Conservation (phyloP, 2,329 filamentous ascomycete genomes). For the Apiospora pterosperma region DNA sequence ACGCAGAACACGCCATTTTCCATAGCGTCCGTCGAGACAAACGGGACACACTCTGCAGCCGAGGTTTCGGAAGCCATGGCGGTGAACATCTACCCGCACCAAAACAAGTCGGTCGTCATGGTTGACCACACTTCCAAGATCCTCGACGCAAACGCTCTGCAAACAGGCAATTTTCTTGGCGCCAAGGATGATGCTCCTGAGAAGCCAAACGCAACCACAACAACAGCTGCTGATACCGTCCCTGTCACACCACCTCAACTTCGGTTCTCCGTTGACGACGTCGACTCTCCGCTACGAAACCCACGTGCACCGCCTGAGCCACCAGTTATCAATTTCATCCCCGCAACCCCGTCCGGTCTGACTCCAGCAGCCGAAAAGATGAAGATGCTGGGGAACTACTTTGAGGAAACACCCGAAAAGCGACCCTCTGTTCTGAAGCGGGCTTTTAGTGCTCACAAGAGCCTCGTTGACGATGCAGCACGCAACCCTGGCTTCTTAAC, state of each 20-base stretch:
- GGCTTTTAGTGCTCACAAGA: constrained; percentile 48
- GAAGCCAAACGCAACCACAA: constrained; percentile 35
- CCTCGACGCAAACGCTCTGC: constrained; percentile 38
- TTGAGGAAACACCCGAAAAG: constrained; percentile 35
- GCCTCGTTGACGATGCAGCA: constrained; percentile 41
- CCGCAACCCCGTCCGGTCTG: constrained; percentile 58
- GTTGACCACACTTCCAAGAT: constrained; percentile 52
- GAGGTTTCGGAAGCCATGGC: constrained; percentile 62
- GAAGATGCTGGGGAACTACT: constrained; percentile 51
- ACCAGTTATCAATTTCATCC: constrained; percentile 56
- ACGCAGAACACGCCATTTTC: constrained; percentile 62
- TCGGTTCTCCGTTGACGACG: constrained; percentile 45
- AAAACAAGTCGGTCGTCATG: constrained; percentile 61
- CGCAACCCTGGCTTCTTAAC: constrained; percentile 41
- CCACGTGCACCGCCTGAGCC: constrained; percentile 56
- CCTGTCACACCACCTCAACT: constrained; percentile 53
- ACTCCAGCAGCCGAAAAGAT: constrained; percentile 53
- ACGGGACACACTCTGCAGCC: constrained; percentile 50
- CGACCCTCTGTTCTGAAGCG: constrained; percentile 52
- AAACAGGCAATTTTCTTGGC: constrained; percentile 11
- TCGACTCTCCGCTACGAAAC: constrained; percentile 61
- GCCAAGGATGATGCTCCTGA: constrained; percentile 12
- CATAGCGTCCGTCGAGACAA: constrained; percentile 58
- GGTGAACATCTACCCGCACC: constrained; percentile 60
- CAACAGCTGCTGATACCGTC: constrained; percentile 34